Evolutionary conservation across 1,139 yeast species (phyloP).

Genomic region (Citeromyces hawaiiensis): DNA sequence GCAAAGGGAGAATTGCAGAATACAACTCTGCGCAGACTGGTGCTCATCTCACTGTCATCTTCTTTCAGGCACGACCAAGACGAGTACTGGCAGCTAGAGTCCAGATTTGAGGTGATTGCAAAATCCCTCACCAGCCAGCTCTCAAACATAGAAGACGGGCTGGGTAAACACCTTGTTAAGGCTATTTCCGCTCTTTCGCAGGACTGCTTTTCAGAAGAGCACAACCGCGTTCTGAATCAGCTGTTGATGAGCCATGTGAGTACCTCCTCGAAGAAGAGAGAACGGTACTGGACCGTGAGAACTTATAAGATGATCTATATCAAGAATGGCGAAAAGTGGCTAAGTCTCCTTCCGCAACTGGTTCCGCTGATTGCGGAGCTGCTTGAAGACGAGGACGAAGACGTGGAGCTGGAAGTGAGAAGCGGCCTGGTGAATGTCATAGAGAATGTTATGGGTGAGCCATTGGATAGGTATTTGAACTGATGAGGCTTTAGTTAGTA

Average conservation of each 20-base stretch:
- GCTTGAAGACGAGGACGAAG: constrained; percentile 90
- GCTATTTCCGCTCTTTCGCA: constrained; percentile 66
- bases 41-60: constrained; percentile 58
- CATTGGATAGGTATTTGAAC: constrained; percentile 77
- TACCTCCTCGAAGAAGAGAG: constrained; percentile 31
- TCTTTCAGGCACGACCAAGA: constrained; percentile 84
- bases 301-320: constrained; percentile 73
- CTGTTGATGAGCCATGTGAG: constrained; percentile 42
- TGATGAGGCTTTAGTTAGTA: constrained; percentile 19
- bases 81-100: constrained; percentile 87
- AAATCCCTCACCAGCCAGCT: constrained; percentile 55
- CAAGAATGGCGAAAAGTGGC: constrained; percentile 93
- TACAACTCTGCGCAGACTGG: constrained; percentile 52
- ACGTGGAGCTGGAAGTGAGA: constrained; percentile 84
- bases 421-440: constrained; percentile 85
- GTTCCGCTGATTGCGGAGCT: constrained; percentile 94
- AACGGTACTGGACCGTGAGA: constrained; percentile 77
- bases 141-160: constrained; percentile 46
- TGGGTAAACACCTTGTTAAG: constrained; percentile 71
- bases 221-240: constrained; percentile 55
- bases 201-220: constrained; percentile 68
- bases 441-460: constrained; percentile 89
- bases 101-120: constrained; percentile 66
- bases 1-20: constrained; percentile 27
- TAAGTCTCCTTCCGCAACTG: constrained; percentile 77